These are phyloP conservation scores for Talaromyces nanjingensis DNA, from an alignment of 495 filamentous ascomycete genomes.

Conservation along the genomic window DNA sequence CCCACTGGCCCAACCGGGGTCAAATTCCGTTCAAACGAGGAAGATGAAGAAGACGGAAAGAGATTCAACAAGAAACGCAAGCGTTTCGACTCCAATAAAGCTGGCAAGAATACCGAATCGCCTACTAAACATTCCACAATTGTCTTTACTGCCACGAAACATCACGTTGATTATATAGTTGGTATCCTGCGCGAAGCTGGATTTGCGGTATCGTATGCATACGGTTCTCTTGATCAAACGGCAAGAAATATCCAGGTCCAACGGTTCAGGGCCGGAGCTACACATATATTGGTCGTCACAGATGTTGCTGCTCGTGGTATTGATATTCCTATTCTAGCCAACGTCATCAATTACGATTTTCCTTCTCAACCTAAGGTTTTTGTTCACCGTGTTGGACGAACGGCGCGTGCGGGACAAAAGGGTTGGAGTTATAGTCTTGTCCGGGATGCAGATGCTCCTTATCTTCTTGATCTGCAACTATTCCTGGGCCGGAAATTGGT, in stretches of 20 bases:
- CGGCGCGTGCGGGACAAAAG: slow-evolving; percentile 80
- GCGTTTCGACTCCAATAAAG: slow-evolving; percentile 35
- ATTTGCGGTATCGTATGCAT: slow-evolving; percentile 85
- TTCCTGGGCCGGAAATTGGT: slow-evolving; percentile 80
- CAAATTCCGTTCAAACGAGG: slow-evolving; percentile 26
- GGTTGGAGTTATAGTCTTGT: slow-evolving; percentile 96
- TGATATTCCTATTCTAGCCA: slow-evolving; percentile 91
- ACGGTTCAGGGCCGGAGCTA: slow-evolving; percentile 73
- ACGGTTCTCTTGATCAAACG: slow-evolving; percentile 88
- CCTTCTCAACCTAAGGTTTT: slow-evolving; percentile 95
- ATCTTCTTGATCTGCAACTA: slow-evolving; percentile 89
- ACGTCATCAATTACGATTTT: slow-evolving; percentile 99
- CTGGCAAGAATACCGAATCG: slow-evolving; percentile 29
- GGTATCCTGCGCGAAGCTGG: slow-evolving; percentile 64
- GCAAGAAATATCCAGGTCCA: slow-evolving; percentile 86
- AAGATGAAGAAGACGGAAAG: slow-evolving; percentile 34
- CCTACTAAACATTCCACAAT: slow-evolving; percentile 73
- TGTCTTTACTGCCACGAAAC: slow-evolving; percentile 88
- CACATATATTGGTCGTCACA: slow-evolving; percentile 92
- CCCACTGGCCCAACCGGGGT: slow-evolving; percentile 65
- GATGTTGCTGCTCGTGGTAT: slow-evolving; percentile 97
- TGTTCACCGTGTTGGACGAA: slow-evolving; percentile 92
- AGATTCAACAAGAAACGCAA: slow-evolving; percentile 58
- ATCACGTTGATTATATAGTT: slow-evolving; percentile 93
- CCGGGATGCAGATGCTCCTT: slow-evolving; percentile 75